Evolutionary conservation across 257 asterid genomes (phyloP), one percentile per base, ranked within the genome.

Genomic region (Penstemon eatonii): DNA sequence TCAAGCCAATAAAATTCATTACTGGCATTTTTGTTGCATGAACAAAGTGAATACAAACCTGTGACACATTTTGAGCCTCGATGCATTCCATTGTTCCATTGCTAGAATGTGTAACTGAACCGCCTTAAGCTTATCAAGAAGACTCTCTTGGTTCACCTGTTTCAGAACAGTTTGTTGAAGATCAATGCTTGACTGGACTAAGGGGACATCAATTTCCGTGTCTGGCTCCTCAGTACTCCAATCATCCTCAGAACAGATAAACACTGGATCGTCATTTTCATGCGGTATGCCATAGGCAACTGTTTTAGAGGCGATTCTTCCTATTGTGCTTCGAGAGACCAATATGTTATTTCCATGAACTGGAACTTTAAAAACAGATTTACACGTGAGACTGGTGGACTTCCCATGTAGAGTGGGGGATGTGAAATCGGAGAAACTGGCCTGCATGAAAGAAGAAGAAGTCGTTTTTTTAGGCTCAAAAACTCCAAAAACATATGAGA

Each of bases 41-140:
- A 67, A 25, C 33, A 74, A 67, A 56, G 60, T 19, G 33, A 72
- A 65, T 49, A 69, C 76, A 12, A 66, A 87, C 95, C 74, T 69
- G 75, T 80, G 85, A 71, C 89, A 85, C 75, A 65, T 60, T 80
- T 83, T 83, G 65, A 87, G 84, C 72, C 83, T 80, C 8, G 85
- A 76, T 18, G 85, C 72, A 44, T 87, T 87, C 95, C 95, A 87
- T 67, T 85, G 92, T 72, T 87, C 95, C 95, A 87, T 85, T 15
- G 95, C 95, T 54, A 85, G 83, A 73, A 87, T 78, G 76, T 87
- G 95, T 68, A 87, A 73, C 38, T 80, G 89, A 72, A 81, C 75
- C 4, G 92, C 95, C 73, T 85, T 87, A 82, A 87, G 75, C 79
- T 83, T 87, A 71, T 84, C 89, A 68, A 80, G 86, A 76, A 83